Conservation (phyloP, 306 rosid species). For the Luffa aegyptiaca region DNA sequence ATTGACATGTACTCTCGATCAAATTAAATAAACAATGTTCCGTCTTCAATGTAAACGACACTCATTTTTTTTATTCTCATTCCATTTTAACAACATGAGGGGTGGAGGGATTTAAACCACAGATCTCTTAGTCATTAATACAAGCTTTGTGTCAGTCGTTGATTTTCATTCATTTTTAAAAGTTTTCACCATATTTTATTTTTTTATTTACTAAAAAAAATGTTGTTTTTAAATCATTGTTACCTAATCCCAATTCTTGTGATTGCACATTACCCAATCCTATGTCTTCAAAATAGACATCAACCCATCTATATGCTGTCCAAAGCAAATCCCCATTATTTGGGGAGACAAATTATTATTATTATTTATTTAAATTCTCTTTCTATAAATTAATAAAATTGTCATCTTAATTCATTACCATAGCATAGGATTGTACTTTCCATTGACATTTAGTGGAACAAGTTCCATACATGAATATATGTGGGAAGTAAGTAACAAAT, state of each 20-base stretch:
- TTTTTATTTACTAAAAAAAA: background rate
- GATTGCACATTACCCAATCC: background rate
- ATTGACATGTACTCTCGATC: no score
- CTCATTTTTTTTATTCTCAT: no score
- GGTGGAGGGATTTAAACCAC: no score
- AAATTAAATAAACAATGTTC: no score
- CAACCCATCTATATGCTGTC: background rate
- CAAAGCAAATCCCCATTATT: background rate
- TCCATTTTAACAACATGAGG: no score
- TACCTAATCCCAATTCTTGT: background rate
- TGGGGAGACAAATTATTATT: background rate
- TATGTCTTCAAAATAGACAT: background rate
- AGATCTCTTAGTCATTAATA: no score
- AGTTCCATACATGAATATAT: background rate
- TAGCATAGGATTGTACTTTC: background rate
- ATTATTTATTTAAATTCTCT: background rate
- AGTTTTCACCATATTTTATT: background rate
- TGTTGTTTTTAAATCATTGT: background rate
- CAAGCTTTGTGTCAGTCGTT: no score
- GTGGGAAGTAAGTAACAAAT: background rate
- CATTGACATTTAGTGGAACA: background rate
- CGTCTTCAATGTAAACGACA: no score
- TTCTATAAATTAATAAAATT: no score
- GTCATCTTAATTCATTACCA: background rate
- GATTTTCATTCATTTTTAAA: background rate